These are phyloP conservation scores for Chrysosporium queenslandicum DNA, from an alignment of 2,329 filamentous ascomycete genomes.

Conservation along the genomic window DNA sequence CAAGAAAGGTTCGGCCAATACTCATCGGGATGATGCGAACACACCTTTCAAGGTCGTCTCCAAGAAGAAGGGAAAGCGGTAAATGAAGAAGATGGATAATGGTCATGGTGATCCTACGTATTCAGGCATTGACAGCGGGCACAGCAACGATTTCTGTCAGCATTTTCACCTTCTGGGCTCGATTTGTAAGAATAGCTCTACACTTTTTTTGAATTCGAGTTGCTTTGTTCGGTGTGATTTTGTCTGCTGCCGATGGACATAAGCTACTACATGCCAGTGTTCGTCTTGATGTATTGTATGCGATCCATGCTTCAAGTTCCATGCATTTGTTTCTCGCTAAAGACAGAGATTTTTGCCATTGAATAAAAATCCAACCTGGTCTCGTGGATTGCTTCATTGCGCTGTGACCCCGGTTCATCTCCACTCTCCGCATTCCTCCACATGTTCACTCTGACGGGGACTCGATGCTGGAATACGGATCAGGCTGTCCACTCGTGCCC, in stretches of 20 bases:
- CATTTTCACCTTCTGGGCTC: not conserved
- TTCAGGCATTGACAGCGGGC: not conserved
- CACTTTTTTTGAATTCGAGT: not conserved
- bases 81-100: slow-evolving; percentile 23
- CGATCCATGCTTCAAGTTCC: no score
- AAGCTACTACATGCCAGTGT: no score
- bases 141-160: not conserved
- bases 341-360: no score
- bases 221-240: slow-evolving; percentile 4
- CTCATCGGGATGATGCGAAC: slow-evolving; percentile 40
- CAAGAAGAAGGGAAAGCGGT: slow-evolving; percentile 82
- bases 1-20: slow-evolving; percentile 63
- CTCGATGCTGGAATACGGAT: no score
- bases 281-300: slow-evolving; percentile 8
- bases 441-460: no score
- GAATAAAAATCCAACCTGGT: no score
- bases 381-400: no score
- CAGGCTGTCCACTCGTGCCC: no score
- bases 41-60: slow-evolving; percentile 81
- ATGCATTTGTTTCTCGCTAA: not conserved
- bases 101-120: not conserved
- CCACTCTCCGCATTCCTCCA: no score
- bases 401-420: no score
- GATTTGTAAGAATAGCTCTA: slow-evolving; percentile 3
- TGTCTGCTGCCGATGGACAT: no score